Conservation (phyloP, 495 filamentous ascomycete genomes). For the Symbiotaphrina buchneri region DNA sequence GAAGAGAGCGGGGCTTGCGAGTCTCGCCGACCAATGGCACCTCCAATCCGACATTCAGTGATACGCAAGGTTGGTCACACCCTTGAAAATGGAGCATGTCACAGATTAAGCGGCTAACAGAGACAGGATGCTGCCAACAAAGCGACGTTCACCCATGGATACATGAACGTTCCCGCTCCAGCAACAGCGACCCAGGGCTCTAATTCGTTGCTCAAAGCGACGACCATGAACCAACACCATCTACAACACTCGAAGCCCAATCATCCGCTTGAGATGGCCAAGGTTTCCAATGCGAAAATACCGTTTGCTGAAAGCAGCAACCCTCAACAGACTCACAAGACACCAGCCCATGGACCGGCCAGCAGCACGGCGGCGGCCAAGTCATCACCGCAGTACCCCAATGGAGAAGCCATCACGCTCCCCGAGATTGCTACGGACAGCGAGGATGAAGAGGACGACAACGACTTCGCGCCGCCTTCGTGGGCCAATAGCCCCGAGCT, state of each 20-base stretch:
- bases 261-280: conserved; percentile 55
- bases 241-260: conserved; percentile 30
- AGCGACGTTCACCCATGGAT: conserved; percentile 39
- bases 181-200: conserved; percentile 18
- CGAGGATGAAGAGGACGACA: conserved; percentile 45
- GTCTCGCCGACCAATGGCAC: conserved; percentile 22
- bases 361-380: conserved; percentile 3
- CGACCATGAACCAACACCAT: conserved; percentile 14
- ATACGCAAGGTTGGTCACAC: conserved; percentile 44
- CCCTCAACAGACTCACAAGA: conserved; percentile 35
- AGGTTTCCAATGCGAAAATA: conserved; percentile 70
- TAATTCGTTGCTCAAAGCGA: not conserved
- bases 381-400: conserved; percentile 42
- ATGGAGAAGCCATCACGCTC: conserved; percentile 60
- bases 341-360: conserved; percentile 35
- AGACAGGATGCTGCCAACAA: conserved; percentile 32
- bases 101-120: conserved; percentile 1
- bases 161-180: conserved; percentile 25
- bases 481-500: conserved; percentile 80
- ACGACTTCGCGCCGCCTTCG: conserved; percentile 33
- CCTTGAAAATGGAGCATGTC: too few species aligned
- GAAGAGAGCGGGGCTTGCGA: conserved; percentile 22
- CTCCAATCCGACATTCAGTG: conserved; percentile 61
- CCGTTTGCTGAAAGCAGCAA: conserved; percentile 68
- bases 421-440: conserved; percentile 79